Base-by-base conservation (phyloP, 805 yeast genomes). In the Metschnikowia orientalis region DNA sequence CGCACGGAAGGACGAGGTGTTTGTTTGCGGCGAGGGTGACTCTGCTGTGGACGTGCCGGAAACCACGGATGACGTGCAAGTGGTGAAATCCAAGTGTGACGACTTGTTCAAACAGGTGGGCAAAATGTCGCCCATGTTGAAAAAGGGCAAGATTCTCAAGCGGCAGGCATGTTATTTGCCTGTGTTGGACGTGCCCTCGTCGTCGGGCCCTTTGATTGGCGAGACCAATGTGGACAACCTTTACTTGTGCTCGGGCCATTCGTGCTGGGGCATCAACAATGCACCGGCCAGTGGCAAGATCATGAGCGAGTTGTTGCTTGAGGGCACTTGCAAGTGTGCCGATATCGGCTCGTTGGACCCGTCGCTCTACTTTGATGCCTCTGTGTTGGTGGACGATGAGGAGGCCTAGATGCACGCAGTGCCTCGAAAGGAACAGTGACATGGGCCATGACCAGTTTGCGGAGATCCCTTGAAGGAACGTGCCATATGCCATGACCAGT, bases 251-350 rank as follows among this genome's bases (percentile, higher is more conserved):
- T 76, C 90, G 10, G 98, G 97, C 0, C 98, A 90, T 59, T 83
- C 95, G 10, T 92, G 97, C 61, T 90, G 98, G 98, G 98, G 98
- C 14, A 92, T 90, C 42, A 92, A 90, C 62, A 90, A 92, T 58
- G 96, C 96, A 0, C 97, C 97, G 1, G 97, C 84, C 4, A 89
- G 97, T 0, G 98, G 98, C n/a, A 78, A 86, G 52, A 71, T 92
- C 23, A 73, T 90, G 79, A 79, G 95, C 43, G 97, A 90, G 60
- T 51, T 90, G 34, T 57, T 90, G 28, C 57, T 90, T 27, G 97
- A 90, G 31, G 97, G 97, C 8, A 77, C 75, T 44, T 81, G 82
- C 6, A 68, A 60, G 22, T 75, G 86, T 38, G 92, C 95, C 16
- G 86, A 83, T 53, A 75, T 89, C 18, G 70, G 80, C 19, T 83